A percentile compares a stretch with the other conserved stretches of the same genome.
phyloP scores from a whole-genome alignment of 169 alveolate genomes.

The Plasmodium blacklocki region DNA sequence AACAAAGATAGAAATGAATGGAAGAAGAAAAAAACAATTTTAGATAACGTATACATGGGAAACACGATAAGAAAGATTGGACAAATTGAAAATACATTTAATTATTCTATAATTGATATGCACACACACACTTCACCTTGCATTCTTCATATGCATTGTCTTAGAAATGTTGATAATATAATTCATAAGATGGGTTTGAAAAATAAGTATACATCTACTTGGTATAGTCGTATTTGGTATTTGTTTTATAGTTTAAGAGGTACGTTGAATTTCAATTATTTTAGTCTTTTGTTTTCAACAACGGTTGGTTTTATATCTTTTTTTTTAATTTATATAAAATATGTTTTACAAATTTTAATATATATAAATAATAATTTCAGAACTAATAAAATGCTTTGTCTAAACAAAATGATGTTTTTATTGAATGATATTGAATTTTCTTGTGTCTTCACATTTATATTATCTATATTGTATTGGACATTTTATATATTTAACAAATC shows the following conservation, averaged over 20 bases:
- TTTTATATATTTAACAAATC: constrained; percentile 50
- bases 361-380: constrained; percentile 26
- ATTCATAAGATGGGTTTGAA: constrained; percentile 48
- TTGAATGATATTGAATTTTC: constrained; percentile 54
- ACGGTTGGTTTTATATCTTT: constrained; percentile 34
- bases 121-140: constrained; percentile 64
- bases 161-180: constrained; percentile 47
- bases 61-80: constrained; percentile 38
- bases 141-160: constrained; percentile 69
- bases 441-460: constrained; percentile 26
- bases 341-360: constrained; percentile 17
- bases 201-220: constrained; percentile 43
- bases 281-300: constrained; percentile 64
- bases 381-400: neutral
- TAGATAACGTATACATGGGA: constrained; percentile 45
- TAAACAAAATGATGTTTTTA: constrained; percentile 12
- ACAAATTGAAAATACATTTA: constrained; percentile 67
- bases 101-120: constrained; percentile 56
- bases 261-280: constrained; percentile 57
- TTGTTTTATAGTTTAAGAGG: constrained; percentile 70
- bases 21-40: constrained; percentile 39
- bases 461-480: constrained; percentile 48
- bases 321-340: constrained; percentile 41
- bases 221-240: constrained; percentile 71
- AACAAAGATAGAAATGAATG: constrained; percentile 20